Base-by-base conservation (phyloP, 164 flowering plant genomes). In the Vitis rotundifolia region DNA sequence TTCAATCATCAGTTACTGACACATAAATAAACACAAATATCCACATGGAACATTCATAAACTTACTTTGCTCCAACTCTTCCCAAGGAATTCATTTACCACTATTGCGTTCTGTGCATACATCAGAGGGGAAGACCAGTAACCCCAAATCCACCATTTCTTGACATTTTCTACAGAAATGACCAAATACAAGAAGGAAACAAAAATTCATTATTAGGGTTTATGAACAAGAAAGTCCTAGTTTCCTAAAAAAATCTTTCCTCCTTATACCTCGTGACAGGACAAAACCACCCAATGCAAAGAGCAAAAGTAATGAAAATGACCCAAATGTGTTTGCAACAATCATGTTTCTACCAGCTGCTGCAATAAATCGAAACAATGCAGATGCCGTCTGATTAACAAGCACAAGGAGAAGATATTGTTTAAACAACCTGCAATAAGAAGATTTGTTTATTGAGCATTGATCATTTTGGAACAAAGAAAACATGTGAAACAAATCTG, bases 371-470 rank as follows among this genome's bases (percentile, higher is more conserved):
- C 77, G 74, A 63, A 76, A 79, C 54, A 79, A 54, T 19, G 51
- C 78, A 19, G 82, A 73, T 49, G 82, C 68, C 82, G 74, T 79
- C 61, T 79, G 82, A 61, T 66, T 73, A 2, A 71, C 19, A 13
- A 67, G 44, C 14, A 76, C 1, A 7, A 79, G 80, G 37, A 74
- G 52, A n/a, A 79, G 50, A 48, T 49, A 76, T 56, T 76, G 80
- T 60, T 22, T 79, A 44, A 76, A 73, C 8, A 79, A 76, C 71
- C 82, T 79, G 71, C 65, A 60, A 8, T 15, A 53, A 1, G 11
- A 49, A 2, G 2, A 8, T 50, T 64, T 28, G 63, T 48, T 28
- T 28, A 61, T 8, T 13, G 10, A 15, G 29, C 18, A 29, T 1
- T 61, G 29, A n/a, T 56, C 12, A 18, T 13, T 48, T 67, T 74